Percentiles rank a stretch among this genome's conserved stretches.
Evolutionary conservation across 768 basidiomycete species (phyloP).

Genomic region (Lentinula boryana): DNA sequence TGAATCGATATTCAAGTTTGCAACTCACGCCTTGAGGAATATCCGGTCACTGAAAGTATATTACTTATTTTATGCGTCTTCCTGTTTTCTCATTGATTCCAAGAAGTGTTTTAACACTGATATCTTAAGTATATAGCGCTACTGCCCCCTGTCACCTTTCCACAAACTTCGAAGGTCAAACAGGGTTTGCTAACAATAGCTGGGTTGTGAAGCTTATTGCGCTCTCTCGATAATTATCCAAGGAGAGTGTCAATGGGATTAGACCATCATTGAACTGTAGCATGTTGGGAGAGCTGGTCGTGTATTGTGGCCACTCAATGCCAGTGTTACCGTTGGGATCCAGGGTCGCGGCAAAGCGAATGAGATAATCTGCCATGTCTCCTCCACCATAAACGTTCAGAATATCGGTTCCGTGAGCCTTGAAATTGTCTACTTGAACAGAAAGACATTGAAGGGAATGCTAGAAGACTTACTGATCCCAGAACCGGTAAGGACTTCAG

Average conservation of each 20-base stretch:
- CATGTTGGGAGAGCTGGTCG: conserved; percentile 14
- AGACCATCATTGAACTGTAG: conserved; percentile 17
- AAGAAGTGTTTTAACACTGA: no score
- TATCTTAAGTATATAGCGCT: no score
- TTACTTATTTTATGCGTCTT: no score
- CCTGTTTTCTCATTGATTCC: no score
- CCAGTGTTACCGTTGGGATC: conserved; percentile 8
- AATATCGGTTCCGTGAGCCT: conserved; percentile 20
- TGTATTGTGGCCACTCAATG: conserved; percentile 24
- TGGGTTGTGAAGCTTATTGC: background rate
- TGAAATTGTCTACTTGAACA: conserved; percentile 3
- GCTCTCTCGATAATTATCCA: conserved; percentile 22
- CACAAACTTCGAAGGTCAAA: no score
- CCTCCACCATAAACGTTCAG: conserved; percentile 14
- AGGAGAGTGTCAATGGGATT: conserved; percentile 12
- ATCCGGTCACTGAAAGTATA: no score
- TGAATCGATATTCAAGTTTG: no score
- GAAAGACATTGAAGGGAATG: background rate
- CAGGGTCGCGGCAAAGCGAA: conserved; percentile 15
- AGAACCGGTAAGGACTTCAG: conserved; percentile 18
- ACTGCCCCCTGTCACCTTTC: no score
- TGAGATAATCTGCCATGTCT: conserved; percentile 22
- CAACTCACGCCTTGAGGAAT: no score
- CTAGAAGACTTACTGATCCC: conserved; percentile 17
- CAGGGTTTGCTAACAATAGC: background rate